A percentile compares a stretch with the other conserved stretches of the same genome.
Conservation (phyloP, 2,329 filamentous ascomycete genomes). For the Aspergillus candidus region DNA sequence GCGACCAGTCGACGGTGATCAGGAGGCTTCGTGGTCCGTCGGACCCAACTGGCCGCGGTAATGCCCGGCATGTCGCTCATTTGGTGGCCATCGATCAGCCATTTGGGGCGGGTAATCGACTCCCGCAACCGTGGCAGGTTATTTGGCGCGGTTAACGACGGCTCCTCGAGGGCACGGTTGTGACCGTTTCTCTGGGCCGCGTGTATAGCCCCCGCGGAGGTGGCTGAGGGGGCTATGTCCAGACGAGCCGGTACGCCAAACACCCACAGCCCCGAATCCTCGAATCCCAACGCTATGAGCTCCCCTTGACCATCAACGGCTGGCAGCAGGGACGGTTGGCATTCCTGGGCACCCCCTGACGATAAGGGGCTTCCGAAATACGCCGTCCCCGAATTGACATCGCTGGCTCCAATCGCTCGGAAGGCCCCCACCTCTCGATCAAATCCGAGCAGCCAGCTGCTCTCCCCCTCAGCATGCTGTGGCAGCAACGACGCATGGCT, state of each 20-base stretch:
- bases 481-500: constrained; percentile 67
- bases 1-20: constrained; percentile 54
- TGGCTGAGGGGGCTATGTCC: constrained; percentile 47
- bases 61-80: constrained; percentile 61
- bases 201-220: constrained; percentile 1
- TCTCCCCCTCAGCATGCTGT: constrained; percentile 49
- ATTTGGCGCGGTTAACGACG: constrained; percentile 10
- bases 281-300: constrained; percentile 66
- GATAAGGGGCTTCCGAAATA: constrained; percentile 66
- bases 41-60: constrained; percentile 66
- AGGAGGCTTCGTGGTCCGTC: constrained; percentile 48
- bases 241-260: constrained; percentile 72
- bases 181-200: constrained; percentile 3
- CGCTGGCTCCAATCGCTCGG: constrained; percentile 67
- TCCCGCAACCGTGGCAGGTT: constrained; percentile 28
- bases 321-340: constrained; percentile 63
- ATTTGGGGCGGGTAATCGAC: constrained; percentile 50
- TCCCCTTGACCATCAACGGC: constrained; percentile 64
- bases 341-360: constrained; percentile 46
- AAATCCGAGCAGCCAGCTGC: constrained; percentile 71
- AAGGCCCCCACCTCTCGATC: constrained; percentile 72
- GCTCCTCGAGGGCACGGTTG: constrained; percentile 1
- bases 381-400: constrained; percentile 67
- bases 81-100: constrained; percentile 62
- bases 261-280: constrained; percentile 67